These are phyloP conservation scores for Tubosaeta brunneosetosa DNA, from an alignment of 768 basidiomycete genomes.

Conservation along the genomic window DNA sequence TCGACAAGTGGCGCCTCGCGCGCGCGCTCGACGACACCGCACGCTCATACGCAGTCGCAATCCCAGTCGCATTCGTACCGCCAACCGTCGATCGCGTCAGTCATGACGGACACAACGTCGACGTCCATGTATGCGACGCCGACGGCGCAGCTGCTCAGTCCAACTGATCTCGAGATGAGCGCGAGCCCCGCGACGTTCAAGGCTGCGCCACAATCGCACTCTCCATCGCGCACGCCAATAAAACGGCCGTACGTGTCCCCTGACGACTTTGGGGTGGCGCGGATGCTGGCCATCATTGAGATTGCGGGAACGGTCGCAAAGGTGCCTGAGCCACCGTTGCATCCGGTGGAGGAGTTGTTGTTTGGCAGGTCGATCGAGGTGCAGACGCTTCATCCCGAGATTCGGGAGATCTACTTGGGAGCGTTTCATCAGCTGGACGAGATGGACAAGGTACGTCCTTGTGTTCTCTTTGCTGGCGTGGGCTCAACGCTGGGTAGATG, in stretches of 20 bases:
- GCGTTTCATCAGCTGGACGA: conserved; percentile 73
- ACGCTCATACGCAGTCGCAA: conserved; percentile 8
- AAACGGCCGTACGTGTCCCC: conserved; percentile 53
- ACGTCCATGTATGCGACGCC: conserved; percentile 47
- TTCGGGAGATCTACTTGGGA: conserved; percentile 65
- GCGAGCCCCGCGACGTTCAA: conserved; percentile 20
- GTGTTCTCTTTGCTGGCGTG: background rate
- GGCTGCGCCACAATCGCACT: conserved; percentile 9
- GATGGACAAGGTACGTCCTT: conserved; percentile 61
- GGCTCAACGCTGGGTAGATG: conserved; percentile 12
- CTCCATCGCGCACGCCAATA: conserved; percentile 8
- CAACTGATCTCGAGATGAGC: conserved; percentile 14
- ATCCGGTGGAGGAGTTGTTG: conserved; percentile 68
- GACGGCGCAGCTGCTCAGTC: conserved; percentile 27
- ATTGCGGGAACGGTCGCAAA: conserved; percentile 43
- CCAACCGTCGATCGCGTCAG: conserved; percentile 71
- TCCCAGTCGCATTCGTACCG: conserved; percentile 32
- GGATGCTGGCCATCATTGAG: conserved; percentile 89
- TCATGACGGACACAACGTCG: conserved; percentile 53
- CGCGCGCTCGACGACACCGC: conserved; percentile 23
- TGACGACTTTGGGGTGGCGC: conserved; percentile 81
- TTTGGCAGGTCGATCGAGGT: conserved; percentile 65
- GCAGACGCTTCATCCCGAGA: conserved; percentile 62
- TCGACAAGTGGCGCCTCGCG: conserved; percentile 9
- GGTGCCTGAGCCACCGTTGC: conserved; percentile 36